Percentiles rank a stretch among this genome's conserved stretches.
Evolutionary conservation across 768 basidiomycete genomes (phyloP).

Genomic region (Hygrophoropsis aurantiaca): DNA sequence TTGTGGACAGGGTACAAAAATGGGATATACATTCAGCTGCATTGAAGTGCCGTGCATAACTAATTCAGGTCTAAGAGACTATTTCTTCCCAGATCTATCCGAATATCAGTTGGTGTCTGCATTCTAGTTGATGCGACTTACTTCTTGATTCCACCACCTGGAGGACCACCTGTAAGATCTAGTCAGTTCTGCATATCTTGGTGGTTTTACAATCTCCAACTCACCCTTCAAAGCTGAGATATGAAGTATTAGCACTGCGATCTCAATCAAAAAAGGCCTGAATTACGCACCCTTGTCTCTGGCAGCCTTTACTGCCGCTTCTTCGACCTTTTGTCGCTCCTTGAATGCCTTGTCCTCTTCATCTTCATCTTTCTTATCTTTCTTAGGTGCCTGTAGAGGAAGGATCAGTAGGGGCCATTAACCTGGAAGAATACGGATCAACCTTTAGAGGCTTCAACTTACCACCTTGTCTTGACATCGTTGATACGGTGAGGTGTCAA

Average conservation of each 20-base stretch:
- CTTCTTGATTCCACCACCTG: slow-evolving; percentile 85
- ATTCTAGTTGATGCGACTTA: slow-evolving; percentile 36
- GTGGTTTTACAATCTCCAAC: slow-evolving; percentile 12
- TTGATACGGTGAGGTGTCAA: background rate
- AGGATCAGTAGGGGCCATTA: background rate
- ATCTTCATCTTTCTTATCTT: slow-evolving; percentile 68
- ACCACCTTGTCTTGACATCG: slow-evolving; percentile 67
- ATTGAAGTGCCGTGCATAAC: too few relatives aligned
- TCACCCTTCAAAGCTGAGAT: slow-evolving; percentile 55
- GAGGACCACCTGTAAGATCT: slow-evolving; percentile 54
- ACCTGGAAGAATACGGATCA: slow-evolving; percentile 2
- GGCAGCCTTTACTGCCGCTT: slow-evolving; percentile 71
- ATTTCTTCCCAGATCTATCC: slow-evolving; percentile 72
- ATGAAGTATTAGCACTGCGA: slow-evolving; percentile 1
- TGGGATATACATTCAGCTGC: too few relatives aligned
- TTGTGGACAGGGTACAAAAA: too few relatives aligned
- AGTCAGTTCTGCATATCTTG: slow-evolving; percentile 7
- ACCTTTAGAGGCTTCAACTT: slow-evolving; percentile 90
- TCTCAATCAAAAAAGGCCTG: background rate
- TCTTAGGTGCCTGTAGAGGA: slow-evolving; percentile 70
- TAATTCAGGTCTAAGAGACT: slow-evolving; percentile 11
- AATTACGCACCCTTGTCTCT: slow-evolving; percentile 60
- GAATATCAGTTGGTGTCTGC: slow-evolving; percentile 6
- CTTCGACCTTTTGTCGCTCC: slow-evolving; percentile 74
- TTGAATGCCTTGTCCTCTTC: slow-evolving; percentile 76